Percentiles rank a stretch among this genome's conserved stretches.
These are phyloP conservation scores for Mangifera indica DNA, from an alignment of 345 rosid genomes.

Conservation along the genomic window DNA sequence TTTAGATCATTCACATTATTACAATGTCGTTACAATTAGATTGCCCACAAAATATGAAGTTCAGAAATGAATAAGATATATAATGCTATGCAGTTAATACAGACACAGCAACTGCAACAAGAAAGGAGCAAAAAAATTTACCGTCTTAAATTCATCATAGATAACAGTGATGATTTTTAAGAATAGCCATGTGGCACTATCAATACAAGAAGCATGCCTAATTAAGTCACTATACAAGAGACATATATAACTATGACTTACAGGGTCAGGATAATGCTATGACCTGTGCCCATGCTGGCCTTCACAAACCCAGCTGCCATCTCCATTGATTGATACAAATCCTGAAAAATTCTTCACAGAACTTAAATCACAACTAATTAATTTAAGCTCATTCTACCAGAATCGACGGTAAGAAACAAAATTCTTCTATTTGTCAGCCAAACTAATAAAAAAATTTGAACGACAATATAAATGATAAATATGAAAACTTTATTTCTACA, in stretches of 20 bases:
- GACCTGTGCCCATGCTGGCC: constrained; percentile 43
- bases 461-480: neutral
- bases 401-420: neutral
- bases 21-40: neutral
- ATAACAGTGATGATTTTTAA: neutral
- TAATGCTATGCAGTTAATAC: too few species aligned
- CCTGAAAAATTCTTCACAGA: constrained; percentile 82
- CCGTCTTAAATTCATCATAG: neutral
- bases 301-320: constrained; percentile 83
- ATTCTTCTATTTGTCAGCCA: neutral
- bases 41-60: neutral
- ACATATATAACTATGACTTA: constrained; percentile 33
- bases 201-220: neutral
- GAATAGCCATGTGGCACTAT: neutral
- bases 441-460: neutral
- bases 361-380: neutral
- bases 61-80: neutral
- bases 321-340: constrained; percentile 51
- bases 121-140: neutral
- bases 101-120: neutral
- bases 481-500: constrained; percentile 44
- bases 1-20: neutral
- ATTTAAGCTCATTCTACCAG: neutral
- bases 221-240: neutral
- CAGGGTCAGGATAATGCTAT: constrained; percentile 61